Evolutionary conservation across 768 basidiomycete genomes (phyloP), one percentile per base, ranked within the genome.

Genomic region (Scleroderma citrinum): DNA sequence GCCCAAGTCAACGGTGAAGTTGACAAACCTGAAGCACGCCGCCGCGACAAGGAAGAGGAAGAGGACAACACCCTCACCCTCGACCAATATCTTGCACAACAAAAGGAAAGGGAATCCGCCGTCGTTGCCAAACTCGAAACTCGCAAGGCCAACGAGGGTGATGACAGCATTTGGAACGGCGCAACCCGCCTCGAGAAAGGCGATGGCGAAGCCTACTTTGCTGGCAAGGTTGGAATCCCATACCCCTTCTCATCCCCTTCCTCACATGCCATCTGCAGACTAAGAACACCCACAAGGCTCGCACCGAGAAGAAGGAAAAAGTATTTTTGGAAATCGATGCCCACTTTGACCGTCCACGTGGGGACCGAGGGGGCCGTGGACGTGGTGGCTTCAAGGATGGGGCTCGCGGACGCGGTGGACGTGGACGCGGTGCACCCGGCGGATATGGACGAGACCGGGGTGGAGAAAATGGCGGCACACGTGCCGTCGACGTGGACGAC

Each of bases 31-130:
- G 62, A 59, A 31, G 58, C 53, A 37, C 74, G 68, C 40, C 53
- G 66, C 5, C 70, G 70, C 63, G 58, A 67, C 52, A 76, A 75
- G 16, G 84, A 88, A 61, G 92, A 93, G 58, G 91, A 93, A 63
- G 89, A 92, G 66, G 92, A 94, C 69, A 90, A 92, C 70, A 92
- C 90, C 38, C 80, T 96, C 61, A 94, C 94, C 36, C 78, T 93
- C 63, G 94, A 96, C 44, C 86, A 97, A 66, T 98, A 93, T 74
- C 75, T 88, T 52, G 87, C 91, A 57, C 82, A 91, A 70, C 75
- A 86, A 67, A 82, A 80, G 66, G 83, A 84, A 54, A 77, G 76
- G 62, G 77, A 78, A 1, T 61, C 60, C 21, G 54, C 75, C 39
- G 61, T 68, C 60, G 67, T 92, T 40, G 88, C 87, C 61, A 90